phyloP scores from a whole-genome alignment of 2,329 filamentous ascomycete species.

The Paecilomyces variotii region DNA sequence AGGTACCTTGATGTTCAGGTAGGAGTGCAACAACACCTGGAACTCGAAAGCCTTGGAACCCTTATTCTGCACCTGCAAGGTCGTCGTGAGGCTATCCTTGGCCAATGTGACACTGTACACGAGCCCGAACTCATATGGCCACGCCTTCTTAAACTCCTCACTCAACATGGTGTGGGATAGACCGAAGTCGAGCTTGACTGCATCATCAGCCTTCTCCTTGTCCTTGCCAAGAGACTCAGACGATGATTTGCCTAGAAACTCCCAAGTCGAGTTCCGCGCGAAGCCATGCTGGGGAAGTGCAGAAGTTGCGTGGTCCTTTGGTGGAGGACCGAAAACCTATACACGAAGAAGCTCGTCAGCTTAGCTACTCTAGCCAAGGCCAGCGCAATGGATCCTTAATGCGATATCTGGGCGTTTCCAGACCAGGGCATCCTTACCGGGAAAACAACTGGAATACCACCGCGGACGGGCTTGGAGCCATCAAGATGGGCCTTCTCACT shows the following conservation, averaged over 20 bases:
- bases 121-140: constrained; percentile 81
- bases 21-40: constrained; percentile 86
- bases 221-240: constrained; percentile 26
- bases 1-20: constrained; percentile 70
- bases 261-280: constrained; percentile 82
- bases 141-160: constrained; percentile 60
- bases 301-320: constrained; percentile 67
- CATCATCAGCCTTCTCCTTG: constrained; percentile 47
- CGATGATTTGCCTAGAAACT: constrained; percentile 64
- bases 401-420: constrained; percentile 6
- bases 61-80: constrained; percentile 82
- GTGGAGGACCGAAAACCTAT: constrained; percentile 74
- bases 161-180: constrained; percentile 66
- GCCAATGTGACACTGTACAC: constrained; percentile 88
- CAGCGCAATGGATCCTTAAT: not conserved
- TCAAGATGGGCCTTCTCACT: constrained; percentile 74
- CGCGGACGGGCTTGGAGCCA: constrained; percentile 80
- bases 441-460: constrained; percentile 87
- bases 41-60: constrained; percentile 77
- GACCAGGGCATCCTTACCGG: constrained; percentile 53
- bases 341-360: constrained; percentile 2
- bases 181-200: constrained; percentile 92
- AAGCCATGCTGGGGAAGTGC: constrained; percentile 89
- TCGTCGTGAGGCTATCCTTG: constrained; percentile 66
- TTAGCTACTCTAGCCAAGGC: not conserved